Conservation (phyloP, 1,139 yeast genomes). For the Scheffersomyces parashehatae region DNA sequence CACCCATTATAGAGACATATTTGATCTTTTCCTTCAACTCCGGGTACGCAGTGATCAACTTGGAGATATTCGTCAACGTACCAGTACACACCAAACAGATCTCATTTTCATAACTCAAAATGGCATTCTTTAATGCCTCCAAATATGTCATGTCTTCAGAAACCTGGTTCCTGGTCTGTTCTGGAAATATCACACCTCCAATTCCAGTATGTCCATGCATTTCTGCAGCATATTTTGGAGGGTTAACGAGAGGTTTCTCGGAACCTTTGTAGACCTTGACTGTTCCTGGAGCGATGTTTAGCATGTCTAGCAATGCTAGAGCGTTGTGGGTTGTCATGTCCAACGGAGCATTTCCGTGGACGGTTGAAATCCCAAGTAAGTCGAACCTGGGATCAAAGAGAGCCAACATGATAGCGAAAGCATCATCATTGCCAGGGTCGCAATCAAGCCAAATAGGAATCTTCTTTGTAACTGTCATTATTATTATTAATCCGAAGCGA, state of each 20-base stretch:
- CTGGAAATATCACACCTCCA: slow-evolving; percentile 68
- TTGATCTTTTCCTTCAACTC: slow-evolving; percentile 46
- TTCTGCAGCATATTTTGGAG: slow-evolving; percentile 54
- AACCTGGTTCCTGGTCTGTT: slow-evolving; percentile 27
- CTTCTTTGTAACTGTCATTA: slow-evolving; percentile 17
- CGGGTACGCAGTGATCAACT: slow-evolving; percentile 53
- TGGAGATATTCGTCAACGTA: slow-evolving; percentile 68
- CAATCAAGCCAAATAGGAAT: slow-evolving; percentile 88
- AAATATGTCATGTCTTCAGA: slow-evolving; percentile 46
- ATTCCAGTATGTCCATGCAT: slow-evolving; percentile 77
- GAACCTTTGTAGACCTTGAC: slow-evolving; percentile 72
- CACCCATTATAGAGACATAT: slow-evolving; percentile 73
- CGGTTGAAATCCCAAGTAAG: slow-evolving; percentile 75
- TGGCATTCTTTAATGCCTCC: slow-evolving; percentile 58
- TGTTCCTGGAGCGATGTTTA: slow-evolving; percentile 40
- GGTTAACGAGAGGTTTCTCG: slow-evolving; percentile 52
- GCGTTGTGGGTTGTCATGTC: slow-evolving; percentile 71
- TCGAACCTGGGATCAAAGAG: slow-evolving; percentile 59
- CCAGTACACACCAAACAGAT: slow-evolving; percentile 70
- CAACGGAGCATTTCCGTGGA: slow-evolving; percentile 77
- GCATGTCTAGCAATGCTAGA: slow-evolving; percentile 61
- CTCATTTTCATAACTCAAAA: slow-evolving; percentile 40
- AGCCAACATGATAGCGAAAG: slow-evolving; percentile 70
- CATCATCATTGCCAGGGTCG: slow-evolving; percentile 92
- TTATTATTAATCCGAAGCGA: neutral